These are phyloP conservation scores for Gyromitra esculenta DNA, from an alignment of 2,329 filamentous ascomycete genomes.

Conservation along the genomic window DNA sequence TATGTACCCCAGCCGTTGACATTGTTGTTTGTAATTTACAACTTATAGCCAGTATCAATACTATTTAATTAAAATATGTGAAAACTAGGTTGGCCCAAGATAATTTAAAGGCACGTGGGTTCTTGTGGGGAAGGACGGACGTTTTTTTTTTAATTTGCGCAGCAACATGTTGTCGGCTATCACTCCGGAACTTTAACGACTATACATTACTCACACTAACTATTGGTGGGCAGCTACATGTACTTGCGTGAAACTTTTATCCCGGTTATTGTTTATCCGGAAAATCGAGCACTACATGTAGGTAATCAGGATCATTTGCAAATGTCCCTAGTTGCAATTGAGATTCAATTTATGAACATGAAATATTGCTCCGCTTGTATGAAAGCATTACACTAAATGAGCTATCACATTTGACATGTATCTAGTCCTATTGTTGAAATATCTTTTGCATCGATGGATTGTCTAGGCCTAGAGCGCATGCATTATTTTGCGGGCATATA, in stretches of 20 bases:
- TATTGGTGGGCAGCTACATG: not conserved
- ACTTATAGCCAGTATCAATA: too few species aligned
- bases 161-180: not conserved
- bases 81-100: too few species aligned
- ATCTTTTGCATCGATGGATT: not conserved
- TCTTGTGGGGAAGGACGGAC: not conserved
- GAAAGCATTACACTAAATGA: not conserved
- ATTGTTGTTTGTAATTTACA: too few species aligned
- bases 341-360: not conserved
- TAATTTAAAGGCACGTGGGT: not conserved
- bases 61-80: too few species aligned
- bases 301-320: not conserved
- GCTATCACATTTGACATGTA: constrained; percentile 8
- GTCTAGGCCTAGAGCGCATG: constrained; percentile 3
- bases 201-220: too few species aligned
- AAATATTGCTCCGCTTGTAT: not conserved
- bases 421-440: not conserved
- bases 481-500: constrained; percentile 12
- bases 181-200: not conserved
- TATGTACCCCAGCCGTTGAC: too few species aligned
- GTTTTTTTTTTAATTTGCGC: not conserved
- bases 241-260: constrained; percentile 6
- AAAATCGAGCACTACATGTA: not conserved
- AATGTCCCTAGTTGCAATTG: too few species aligned
- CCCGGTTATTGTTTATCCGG: constrained; percentile 21